Conservation (phyloP, 768 basidiomycete genomes). For the Favolaschia claudopus region DNA sequence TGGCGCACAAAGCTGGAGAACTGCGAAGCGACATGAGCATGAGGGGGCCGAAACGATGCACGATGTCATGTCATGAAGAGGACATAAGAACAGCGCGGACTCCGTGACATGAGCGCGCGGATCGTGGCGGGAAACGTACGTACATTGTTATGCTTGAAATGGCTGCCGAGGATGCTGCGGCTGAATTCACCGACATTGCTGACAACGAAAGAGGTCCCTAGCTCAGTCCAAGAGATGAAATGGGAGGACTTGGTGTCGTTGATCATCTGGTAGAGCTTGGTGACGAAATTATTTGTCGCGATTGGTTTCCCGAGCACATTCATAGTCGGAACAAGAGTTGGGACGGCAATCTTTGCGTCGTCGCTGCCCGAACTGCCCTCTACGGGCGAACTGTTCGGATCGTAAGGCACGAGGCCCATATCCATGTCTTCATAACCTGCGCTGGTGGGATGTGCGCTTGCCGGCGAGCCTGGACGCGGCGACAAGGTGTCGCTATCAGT, state of each 20-base stretch:
- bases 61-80: neutral
- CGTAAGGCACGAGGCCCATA: conserved; percentile 45
- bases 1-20: conserved; percentile 96
- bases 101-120: conserved; percentile 13
- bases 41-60: neutral
- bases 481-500: conserved; percentile 50
- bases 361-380: conserved; percentile 54
- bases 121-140: conserved; percentile 35
- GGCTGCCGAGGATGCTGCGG: conserved; percentile 81
- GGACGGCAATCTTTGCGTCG: conserved; percentile 27
- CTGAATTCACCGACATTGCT: conserved; percentile 89
- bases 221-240: conserved; percentile 85
- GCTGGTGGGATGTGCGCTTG: conserved; percentile 32
- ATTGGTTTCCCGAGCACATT: conserved; percentile 72
- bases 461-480: conserved; percentile 20
- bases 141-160: conserved; percentile 93
- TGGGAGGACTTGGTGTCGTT: conserved; percentile 80
- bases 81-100: conserved; percentile 6
- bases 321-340: conserved; percentile 47
- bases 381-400: conserved; percentile 44
- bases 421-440: conserved; percentile 67
- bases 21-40: conserved; percentile 44
- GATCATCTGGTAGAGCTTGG: conserved; percentile 92
- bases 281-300: conserved; percentile 84
- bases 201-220: conserved; percentile 85